Base-by-base conservation (phyloP, 805 yeast genomes). In the Candida qinlingensis region DNA sequence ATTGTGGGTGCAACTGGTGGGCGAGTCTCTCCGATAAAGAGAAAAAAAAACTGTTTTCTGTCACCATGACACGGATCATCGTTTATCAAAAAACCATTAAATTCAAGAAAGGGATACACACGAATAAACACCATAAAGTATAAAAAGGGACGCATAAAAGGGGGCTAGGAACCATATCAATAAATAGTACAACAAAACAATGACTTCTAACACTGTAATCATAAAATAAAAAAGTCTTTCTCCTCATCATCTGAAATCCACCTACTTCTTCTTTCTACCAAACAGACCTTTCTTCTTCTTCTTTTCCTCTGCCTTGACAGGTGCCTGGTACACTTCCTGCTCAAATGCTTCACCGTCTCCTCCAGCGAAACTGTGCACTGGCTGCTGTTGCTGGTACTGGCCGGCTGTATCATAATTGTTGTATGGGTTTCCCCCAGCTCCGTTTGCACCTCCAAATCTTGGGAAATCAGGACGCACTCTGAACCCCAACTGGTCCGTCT, bases 201-300 rank as follows among this genome's bases (percentile, higher is more conserved):
- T 19, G 19, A 19, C 19, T 19, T 19, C 19, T 19, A 19, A 19
- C 19, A 19, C 19, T 19, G 19, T 19, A 19, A 19, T 19, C 19
- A 19, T 19, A 19, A 19, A 19, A 19, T 19, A 19, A 19, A 19
- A 19, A 19, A 19, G 19, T 19, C 19, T 19, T 19, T 19, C 19
- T 19, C 19, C 3, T 19, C 19, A 19, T 19, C 19, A 19, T 19
- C 19, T 19, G 19, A 19, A 19, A 19, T 19, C 19, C 31, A 41
- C 34, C 13, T 35, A 28, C 39, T 44, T 43, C 27, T 80, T 80
- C 75, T 80, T 81, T 61, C 84, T 77, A 46, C 96, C 89, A 63
- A 92, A 90, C 42, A 88, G 67, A 5, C 94, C 89, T 58, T 79
- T 77, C 79, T 85, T 87, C 79, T 85, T 82, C 79, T 86, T 85